A percentile compares a stretch with the other conserved stretches of the same genome.
Conservation (phyloP, 2,329 filamentous ascomycete species). For the Aspergillus sclerotialis region DNA sequence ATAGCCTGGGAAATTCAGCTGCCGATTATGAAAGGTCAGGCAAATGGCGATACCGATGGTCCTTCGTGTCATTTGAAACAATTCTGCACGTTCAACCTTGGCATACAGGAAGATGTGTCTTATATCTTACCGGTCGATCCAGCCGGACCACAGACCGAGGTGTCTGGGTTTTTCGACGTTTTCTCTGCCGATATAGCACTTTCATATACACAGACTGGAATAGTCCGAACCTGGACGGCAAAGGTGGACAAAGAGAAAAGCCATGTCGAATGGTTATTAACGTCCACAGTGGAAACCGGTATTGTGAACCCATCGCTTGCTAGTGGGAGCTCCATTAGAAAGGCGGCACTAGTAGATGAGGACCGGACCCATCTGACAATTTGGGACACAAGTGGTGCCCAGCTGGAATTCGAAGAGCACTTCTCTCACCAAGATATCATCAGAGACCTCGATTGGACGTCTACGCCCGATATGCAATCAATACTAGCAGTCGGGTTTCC, state of each 20-base stretch:
- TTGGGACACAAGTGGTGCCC: slow-evolving; percentile 78
- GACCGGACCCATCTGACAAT: slow-evolving; percentile 71
- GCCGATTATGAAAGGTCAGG: slow-evolving; percentile 36
- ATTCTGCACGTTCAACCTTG: slow-evolving; percentile 65
- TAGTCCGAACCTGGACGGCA: slow-evolving; percentile 79
- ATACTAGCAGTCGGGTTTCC: slow-evolving; percentile 89
- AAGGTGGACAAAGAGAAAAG: slow-evolving; percentile 56
- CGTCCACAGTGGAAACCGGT: slow-evolving; percentile 73
- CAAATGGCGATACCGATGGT: slow-evolving; percentile 19
- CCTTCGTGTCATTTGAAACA: slow-evolving; percentile 49
- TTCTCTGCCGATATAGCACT: slow-evolving; percentile 82
- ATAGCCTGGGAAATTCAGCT: slow-evolving; percentile 73
- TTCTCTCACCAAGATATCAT: slow-evolving; percentile 69
- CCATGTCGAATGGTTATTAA: slow-evolving; percentile 72
- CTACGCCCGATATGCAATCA: slow-evolving; percentile 79
- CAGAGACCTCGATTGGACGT: slow-evolving; percentile 87
- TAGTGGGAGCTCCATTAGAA: slow-evolving; percentile 79
- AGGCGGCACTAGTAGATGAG: slow-evolving; percentile 73
- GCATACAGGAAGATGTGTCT: slow-evolving; percentile 45
- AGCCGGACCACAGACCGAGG: slow-evolving; percentile 63
- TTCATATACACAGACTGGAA: slow-evolving; percentile 69
- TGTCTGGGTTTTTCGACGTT: slow-evolving; percentile 73
- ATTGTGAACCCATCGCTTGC: slow-evolving; percentile 66
- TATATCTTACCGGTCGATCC: slow-evolving; percentile 77
- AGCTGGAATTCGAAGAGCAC: slow-evolving; percentile 72